These are phyloP conservation scores for Aspergillus biplanus DNA, from an alignment of 495 filamentous ascomycete species.

Conservation along the genomic window DNA sequence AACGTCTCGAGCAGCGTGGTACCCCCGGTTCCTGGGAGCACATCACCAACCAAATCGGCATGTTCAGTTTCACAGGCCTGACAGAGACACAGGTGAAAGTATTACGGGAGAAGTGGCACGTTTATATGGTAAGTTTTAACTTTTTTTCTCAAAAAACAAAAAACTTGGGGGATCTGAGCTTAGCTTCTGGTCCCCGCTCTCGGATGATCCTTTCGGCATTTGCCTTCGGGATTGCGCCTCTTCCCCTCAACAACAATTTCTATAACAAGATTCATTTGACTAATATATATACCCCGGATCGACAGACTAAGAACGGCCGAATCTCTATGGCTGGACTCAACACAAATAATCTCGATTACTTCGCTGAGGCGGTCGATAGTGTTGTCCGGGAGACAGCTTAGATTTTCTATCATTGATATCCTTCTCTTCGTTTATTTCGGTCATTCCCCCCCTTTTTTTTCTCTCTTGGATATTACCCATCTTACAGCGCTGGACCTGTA, in stretches of 20 bases:
- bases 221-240: not conserved
- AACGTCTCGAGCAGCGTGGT: conserved; percentile 72
- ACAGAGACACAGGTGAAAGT: conserved; percentile 82
- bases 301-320: conserved; percentile 88
- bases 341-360: conserved; percentile 86
- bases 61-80: conserved; percentile 98
- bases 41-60: conserved; percentile 98
- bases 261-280: conserved; percentile 3
- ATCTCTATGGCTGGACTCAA: conserved; percentile 98
- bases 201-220: conserved; percentile 7
- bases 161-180: not conserved
- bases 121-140: conserved; percentile 75
- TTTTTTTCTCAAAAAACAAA: not conserved
- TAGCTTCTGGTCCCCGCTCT: not conserved
- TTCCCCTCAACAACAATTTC: not conserved
- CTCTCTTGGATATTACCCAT: conserved; percentile 9
- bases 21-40: conserved; percentile 95
- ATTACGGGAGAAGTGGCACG: conserved; percentile 77
- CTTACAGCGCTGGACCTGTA: conserved; percentile 4
- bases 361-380: conserved; percentile 85
- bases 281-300: conserved; percentile 10
- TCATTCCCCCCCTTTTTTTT: conserved; percentile 7
- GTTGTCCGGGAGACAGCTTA: conserved; percentile 69
- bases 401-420: conserved; percentile 12
- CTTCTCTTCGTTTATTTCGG: conserved; percentile 11